These are phyloP conservation scores for Claviceps africana DNA, from an alignment of 2,329 filamentous ascomycete genomes.

Conservation along the genomic window DNA sequence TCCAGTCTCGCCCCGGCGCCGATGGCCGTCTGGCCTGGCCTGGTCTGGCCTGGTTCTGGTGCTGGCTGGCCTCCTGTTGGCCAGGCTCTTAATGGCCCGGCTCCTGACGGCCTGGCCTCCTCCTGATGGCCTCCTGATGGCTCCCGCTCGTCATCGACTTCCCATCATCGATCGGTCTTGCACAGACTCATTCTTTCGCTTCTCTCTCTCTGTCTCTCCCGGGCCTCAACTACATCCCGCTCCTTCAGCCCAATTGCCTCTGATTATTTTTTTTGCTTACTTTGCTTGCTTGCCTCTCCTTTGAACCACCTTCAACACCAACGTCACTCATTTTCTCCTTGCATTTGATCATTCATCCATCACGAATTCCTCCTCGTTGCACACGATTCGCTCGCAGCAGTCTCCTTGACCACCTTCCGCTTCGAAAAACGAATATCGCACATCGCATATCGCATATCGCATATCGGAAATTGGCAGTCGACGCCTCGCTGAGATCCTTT, in stretches of 20 bases:
- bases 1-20: not conserved
- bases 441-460: no score
- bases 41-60: no score
- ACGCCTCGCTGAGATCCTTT: not conserved
- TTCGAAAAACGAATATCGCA: not conserved
- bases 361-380: not conserved
- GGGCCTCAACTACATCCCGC: not conserved
- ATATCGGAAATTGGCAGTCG: not conserved
- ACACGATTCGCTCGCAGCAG: not conserved
- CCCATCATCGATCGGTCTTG: not conserved
- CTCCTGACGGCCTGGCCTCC: not conserved
- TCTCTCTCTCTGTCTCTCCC: conserved; percentile 2
- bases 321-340: conserved; percentile 2
- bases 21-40: not conserved
- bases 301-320: not conserved
- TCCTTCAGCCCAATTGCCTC: not conserved
- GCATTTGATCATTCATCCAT: not conserved
- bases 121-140: not conserved
- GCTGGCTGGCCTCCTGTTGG: no score
- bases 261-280: not conserved
- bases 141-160: conserved; percentile 5
- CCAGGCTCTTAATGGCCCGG: not conserved
- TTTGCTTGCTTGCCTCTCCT: not conserved
- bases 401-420: not conserved
- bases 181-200: conserved; percentile 2